A percentile compares a stretch with the other conserved stretches of the same genome.
These are phyloP conservation scores for Exophiala phaeomuriformis DNA, from an alignment of 2,329 filamentous ascomycete genomes.

Conservation along the genomic window DNA sequence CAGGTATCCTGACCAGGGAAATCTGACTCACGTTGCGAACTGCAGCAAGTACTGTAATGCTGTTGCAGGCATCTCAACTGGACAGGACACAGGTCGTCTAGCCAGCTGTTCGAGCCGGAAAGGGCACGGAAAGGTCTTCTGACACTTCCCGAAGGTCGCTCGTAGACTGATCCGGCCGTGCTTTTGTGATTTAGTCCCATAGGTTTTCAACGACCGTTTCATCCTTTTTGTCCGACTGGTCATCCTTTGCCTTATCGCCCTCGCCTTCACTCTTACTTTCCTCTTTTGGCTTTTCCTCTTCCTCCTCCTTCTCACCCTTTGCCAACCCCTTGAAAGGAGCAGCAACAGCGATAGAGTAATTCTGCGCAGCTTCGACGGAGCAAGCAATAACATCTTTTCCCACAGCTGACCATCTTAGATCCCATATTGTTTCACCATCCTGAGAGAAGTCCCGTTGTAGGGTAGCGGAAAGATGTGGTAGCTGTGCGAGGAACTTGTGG, in stretches of 20 bases:
- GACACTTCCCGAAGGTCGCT: no score
- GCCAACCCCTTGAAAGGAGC: neutral
- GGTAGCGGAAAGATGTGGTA: slow-evolving; percentile 1
- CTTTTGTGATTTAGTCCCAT: neutral
- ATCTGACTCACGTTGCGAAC: no score
- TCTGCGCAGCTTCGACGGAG: slow-evolving; percentile 5
- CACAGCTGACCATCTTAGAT: slow-evolving; percentile 6
- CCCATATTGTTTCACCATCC: slow-evolving; percentile 3
- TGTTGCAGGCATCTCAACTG: no score
- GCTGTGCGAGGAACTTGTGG: neutral
- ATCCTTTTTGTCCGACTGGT: neutral
- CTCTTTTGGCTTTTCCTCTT: neutral
- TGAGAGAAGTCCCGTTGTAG: slow-evolving; percentile 4
- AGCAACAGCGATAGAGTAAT: slow-evolving; percentile 3
- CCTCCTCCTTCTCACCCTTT: neutral
- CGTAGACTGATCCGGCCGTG: no score
- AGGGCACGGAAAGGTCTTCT: no score
- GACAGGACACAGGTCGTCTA: no score
- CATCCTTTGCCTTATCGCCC: neutral
- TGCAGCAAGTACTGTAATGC: no score
- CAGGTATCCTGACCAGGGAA: no score
- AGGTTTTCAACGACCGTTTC: neutral
- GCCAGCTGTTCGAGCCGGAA: no score
- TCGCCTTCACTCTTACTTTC: neutral
- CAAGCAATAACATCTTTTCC: slow-evolving; percentile 4